These are phyloP conservation scores for Debaryomycetaceae sp. DNA, from an alignment of 1,139 yeast species.

Conservation along the genomic window DNA sequence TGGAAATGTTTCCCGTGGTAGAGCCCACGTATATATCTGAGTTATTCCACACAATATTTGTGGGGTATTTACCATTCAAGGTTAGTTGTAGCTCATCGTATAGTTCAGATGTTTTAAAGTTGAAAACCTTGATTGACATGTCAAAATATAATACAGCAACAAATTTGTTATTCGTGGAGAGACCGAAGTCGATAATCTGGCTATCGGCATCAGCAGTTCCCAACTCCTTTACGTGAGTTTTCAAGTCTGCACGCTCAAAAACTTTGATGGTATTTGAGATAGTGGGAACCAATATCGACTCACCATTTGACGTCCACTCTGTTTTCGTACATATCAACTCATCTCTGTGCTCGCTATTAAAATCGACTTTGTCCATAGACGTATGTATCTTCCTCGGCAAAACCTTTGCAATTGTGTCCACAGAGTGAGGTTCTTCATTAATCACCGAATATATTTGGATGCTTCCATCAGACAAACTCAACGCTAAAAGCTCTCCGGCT, in stretches of 20 bases:
- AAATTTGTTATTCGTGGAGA: slow-evolving; percentile 59
- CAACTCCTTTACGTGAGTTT: slow-evolving; percentile 7
- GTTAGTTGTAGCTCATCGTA: slow-evolving; percentile 3
- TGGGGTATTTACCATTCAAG: slow-evolving; percentile 6
- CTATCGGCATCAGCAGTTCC: slow-evolving; percentile 21
- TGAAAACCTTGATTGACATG: slow-evolving; percentile 56
- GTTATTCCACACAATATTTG: slow-evolving; percentile 24
- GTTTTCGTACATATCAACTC: slow-evolving; percentile 35
- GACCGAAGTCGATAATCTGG: slow-evolving; percentile 48
- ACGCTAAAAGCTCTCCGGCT: slow-evolving; percentile 54
- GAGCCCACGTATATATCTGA: slow-evolving; percentile 47
- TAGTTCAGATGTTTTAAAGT: slow-evolving; percentile 20
- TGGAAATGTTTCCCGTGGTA: slow-evolving; percentile 48
- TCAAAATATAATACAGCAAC: slow-evolving; percentile 55
- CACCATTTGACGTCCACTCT: slow-evolving; percentile 49
- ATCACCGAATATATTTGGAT: slow-evolving; percentile 62
- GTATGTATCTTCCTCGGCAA: slow-evolving; percentile 33
- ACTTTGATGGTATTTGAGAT: slow-evolving; percentile 29
- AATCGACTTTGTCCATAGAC: slow-evolving; percentile 37
- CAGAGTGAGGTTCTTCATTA: slow-evolving; percentile 35
- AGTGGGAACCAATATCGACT: slow-evolving; percentile 46
- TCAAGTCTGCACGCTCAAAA: slow-evolving; percentile 35
- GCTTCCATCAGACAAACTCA: slow-evolving; percentile 57
- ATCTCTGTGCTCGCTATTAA: slow-evolving; percentile 33
- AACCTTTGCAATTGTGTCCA: slow-evolving; percentile 40